Percentiles rank a stretch among this genome's conserved stretches.
phyloP scores from a whole-genome alignment of 306 rosid genomes.

The Betula pendula region DNA sequence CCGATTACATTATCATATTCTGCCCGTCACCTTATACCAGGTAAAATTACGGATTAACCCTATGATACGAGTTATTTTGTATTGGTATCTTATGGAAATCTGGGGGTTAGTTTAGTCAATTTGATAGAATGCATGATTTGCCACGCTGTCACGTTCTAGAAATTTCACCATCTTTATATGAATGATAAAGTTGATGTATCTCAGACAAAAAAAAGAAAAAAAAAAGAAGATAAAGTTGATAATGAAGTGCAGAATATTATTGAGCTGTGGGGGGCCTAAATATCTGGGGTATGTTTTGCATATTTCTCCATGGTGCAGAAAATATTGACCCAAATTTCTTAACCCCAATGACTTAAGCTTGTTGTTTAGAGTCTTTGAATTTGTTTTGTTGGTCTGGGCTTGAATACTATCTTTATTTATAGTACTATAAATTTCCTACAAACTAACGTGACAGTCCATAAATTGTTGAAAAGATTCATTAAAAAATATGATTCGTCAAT shows the following conservation, averaged over 20 bases:
- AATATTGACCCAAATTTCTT: not conserved
- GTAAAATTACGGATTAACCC: conserved; percentile 37
- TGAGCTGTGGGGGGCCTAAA: conserved; percentile 6
- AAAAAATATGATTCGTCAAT: too few relatives aligned
- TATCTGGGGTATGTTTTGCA: conserved; percentile 17
- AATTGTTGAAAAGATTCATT: too few relatives aligned
- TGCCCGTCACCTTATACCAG: conserved; percentile 89
- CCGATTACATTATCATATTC: conserved; percentile 72
- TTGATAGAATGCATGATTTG: not conserved
- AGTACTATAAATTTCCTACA: too few relatives aligned
- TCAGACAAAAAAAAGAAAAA: too few relatives aligned
- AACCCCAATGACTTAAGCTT: too few relatives aligned
- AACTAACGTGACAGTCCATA: too few relatives aligned
- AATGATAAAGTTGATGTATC: too few relatives aligned
- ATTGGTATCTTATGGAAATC: not conserved
- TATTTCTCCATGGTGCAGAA: not conserved
- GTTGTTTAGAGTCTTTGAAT: not conserved
- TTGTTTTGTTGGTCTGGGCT: not conserved
- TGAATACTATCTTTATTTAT: too few relatives aligned
- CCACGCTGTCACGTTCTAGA: conserved; percentile 6
- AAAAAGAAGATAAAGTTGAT: too few relatives aligned
- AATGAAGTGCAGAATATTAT: not conserved
- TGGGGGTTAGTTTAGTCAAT: conserved; percentile 20
- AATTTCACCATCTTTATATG: not conserved
- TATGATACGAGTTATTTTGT: not conserved